A percentile compares a stretch with the other conserved stretches of the same genome.
These are phyloP conservation scores for Pichiaceae sp. DNA, from an alignment of 1,139 yeast species.

Conservation along the genomic window DNA sequence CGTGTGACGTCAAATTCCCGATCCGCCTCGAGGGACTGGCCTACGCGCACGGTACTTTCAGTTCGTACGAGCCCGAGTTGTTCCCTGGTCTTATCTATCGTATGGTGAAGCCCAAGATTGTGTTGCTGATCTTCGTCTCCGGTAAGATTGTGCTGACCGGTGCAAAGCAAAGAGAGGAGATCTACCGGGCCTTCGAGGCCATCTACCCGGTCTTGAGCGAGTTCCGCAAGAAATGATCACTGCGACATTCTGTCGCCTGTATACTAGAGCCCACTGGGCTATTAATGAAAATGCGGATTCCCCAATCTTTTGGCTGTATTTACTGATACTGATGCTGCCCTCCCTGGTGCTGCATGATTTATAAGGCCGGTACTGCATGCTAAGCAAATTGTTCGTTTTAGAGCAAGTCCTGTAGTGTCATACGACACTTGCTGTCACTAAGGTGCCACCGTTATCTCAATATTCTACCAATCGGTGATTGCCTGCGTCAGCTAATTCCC, in stretches of 20 bases:
- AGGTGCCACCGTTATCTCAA: no score
- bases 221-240: constrained; percentile 67
- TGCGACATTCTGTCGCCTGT: background rate
- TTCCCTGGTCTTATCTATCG: constrained; percentile 98
- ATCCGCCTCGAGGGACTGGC: constrained; percentile 96
- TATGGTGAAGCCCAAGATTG: constrained; percentile 99
- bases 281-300: no score
- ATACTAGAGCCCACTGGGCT: background rate
- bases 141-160: constrained; percentile 98
- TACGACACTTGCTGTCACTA: no score
- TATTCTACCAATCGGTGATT: no score
- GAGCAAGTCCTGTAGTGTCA: no score
- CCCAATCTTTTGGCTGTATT: no score
- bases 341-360: no score
- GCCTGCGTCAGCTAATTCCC: no score
- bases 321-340: no score
- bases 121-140: constrained; percentile 86
- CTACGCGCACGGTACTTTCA: constrained; percentile 97
- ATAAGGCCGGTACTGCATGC: no score
- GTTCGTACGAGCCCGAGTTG: constrained; percentile 95
- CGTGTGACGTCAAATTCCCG: constrained; percentile 96
- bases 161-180: constrained; percentile 98
- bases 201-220: constrained; percentile 97
- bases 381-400: no score
- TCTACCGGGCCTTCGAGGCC: constrained; percentile 96